Percentiles rank a stretch among this genome's conserved stretches.
Conservation (phyloP, 352 stramenopile genomes). For the Blastocystis sp. region DNA sequence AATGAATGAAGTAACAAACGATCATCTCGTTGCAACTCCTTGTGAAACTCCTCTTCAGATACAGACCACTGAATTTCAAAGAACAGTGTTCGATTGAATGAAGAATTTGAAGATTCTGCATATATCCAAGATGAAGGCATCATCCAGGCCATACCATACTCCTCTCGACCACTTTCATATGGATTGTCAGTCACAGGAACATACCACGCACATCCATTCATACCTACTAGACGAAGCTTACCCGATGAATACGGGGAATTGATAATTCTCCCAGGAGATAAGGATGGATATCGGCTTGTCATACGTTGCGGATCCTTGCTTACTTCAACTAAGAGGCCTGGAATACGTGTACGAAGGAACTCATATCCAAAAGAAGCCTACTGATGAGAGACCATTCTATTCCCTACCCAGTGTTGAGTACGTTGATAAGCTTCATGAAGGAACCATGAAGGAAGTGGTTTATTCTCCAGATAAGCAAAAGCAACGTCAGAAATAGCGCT, state of each 20-base stretch:
- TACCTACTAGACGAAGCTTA: not conserved
- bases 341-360: not conserved
- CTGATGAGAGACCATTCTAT: too few relatives aligned
- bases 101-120: not conserved
- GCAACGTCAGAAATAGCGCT: not conserved
- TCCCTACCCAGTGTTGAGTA: not conserved
- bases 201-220: not conserved
- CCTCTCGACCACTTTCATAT: constrained; percentile 30
- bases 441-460: not conserved
- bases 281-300: not conserved
- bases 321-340: not conserved
- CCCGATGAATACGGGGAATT: not conserved
- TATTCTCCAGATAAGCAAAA: not conserved
- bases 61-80: not conserved
- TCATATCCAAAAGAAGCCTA: not conserved
- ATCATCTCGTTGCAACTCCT: not conserved
- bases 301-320: not conserved
- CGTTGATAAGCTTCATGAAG: not conserved
- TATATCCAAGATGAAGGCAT: not conserved
- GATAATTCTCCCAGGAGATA: not conserved
- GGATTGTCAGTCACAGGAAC: not conserved
- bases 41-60: not conserved
- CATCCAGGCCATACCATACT: constrained; percentile 8
- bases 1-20: not conserved
- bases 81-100: not conserved